A percentile compares a stretch with the other conserved stretches of the same genome.
Evolutionary conservation across 108 stramenopile genomes (phyloP).

Genomic region (Hondaea fermentalgiana): DNA sequence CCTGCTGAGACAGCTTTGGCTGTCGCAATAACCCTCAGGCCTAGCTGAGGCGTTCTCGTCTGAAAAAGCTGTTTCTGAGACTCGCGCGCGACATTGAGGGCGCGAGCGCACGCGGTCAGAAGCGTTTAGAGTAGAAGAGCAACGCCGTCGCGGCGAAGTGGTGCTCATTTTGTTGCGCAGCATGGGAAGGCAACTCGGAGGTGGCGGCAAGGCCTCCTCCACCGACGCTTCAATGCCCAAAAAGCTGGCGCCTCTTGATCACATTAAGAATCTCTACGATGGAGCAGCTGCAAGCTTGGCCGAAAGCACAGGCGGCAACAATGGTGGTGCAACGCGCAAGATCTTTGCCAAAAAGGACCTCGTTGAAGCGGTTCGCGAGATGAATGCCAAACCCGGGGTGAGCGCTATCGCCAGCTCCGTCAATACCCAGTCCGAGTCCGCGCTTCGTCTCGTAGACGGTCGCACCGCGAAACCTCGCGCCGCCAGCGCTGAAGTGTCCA

Average conservation of each 20-base stretch:
- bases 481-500: too few species aligned
- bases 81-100: too few species aligned
- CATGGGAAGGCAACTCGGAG: background rate
- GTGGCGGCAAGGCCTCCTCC: background rate
- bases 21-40: too few species aligned
- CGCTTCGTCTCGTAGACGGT: too few species aligned
- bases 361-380: background rate
- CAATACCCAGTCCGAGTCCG: background rate
- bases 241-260: background rate
- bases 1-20: too few species aligned
- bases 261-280: background rate
- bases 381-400: background rate
- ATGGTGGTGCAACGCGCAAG: background rate
- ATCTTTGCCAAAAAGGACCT: background rate
- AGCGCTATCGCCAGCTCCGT: background rate
- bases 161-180: too few species aligned
- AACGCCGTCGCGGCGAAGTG: too few species aligned
- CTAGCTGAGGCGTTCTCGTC: too few species aligned
- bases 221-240: background rate
- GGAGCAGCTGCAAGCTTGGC: background rate
- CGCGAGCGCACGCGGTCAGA: too few species aligned
- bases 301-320: background rate
- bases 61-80: too few species aligned
- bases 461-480: too few species aligned
- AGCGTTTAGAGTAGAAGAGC: too few species aligned